Percentiles rank a stretch among this genome's conserved stretches.
Evolutionary conservation across 78 protist species (phyloP).

Genomic region (Speleostelium caveatum): DNA sequence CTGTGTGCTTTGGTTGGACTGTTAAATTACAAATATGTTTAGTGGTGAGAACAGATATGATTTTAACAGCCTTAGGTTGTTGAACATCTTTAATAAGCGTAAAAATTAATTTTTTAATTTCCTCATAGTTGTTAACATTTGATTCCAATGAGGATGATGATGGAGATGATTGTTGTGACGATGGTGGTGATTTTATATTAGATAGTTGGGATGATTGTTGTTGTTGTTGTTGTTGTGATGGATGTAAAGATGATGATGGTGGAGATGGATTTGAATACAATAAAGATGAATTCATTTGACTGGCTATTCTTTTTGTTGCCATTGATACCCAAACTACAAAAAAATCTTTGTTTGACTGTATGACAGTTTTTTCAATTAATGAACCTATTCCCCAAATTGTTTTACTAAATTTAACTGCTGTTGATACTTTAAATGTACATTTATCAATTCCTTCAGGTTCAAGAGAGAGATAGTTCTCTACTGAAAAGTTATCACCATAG

Average conservation of each 20-base stretch:
- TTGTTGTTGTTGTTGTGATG: background rate
- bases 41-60: constrained; percentile 15
- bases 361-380: constrained; percentile 58
- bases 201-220: constrained; percentile 8
- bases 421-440: constrained; percentile 40
- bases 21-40: constrained; percentile 50
- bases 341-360: constrained; percentile 71
- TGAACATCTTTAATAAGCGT: constrained; percentile 35
- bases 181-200: background rate
- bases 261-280: too few relatives aligned
- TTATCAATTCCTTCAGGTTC: constrained; percentile 25
- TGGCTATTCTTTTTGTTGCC: constrained; percentile 17
- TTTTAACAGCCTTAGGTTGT: constrained; percentile 18
- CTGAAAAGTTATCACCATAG: constrained; percentile 62
- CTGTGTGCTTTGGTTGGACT: constrained; percentile 21
- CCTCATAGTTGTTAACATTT: constrained; percentile 21
- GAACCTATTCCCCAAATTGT: constrained; percentile 57
- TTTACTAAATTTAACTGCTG: constrained; percentile 52
- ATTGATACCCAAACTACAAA: constrained; percentile 45
- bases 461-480: constrained; percentile 39
- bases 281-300: background rate
- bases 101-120: constrained; percentile 31
- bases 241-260: too few relatives aligned
- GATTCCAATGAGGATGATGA: background rate
- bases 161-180: background rate